phyloP scores from a whole-genome alignment of 2,329 filamentous ascomycete genomes.

The Magnaporthiopsis rhizophila region DNA sequence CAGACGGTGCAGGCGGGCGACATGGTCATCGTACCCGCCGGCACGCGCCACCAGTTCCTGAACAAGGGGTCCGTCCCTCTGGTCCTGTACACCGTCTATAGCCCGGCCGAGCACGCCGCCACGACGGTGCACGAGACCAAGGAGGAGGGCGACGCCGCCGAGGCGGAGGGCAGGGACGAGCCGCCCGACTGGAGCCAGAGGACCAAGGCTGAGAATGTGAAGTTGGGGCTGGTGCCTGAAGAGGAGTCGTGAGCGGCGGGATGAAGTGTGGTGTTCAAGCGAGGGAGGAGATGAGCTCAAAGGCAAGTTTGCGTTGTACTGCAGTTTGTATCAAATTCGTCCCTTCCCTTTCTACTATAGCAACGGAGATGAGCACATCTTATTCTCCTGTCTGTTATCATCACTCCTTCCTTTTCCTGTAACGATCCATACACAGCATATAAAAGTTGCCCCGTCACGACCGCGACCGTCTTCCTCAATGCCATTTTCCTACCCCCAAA shows the following conservation, averaged over 20 bases:
- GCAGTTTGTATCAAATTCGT: neutral
- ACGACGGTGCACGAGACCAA: conserved; percentile 55
- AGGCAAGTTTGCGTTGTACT: neutral
- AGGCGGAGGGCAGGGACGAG: conserved; percentile 53
- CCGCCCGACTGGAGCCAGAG: conserved; percentile 50
- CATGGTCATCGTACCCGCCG: conserved; percentile 46
- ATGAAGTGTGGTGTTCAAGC: neutral
- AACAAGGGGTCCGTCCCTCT: conserved; percentile 52
- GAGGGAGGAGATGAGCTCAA: neutral
- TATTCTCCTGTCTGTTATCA: no score
- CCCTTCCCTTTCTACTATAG: no score
- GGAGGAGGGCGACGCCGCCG: conserved; percentile 53
- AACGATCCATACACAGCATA: no score
- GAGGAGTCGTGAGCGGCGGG: neutral
- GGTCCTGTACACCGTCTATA: conserved; percentile 55
- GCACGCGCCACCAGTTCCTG: conserved; percentile 58
- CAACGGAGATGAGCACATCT: no score
- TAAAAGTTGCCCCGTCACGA: neutral
- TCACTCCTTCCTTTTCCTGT: no score
- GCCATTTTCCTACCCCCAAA: neutral
- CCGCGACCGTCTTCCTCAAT: neutral
- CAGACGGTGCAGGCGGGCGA: conserved; percentile 34
- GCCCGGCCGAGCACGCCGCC: conserved; percentile 53
- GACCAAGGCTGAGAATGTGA: conserved; percentile 51
- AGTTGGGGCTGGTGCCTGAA: conserved; percentile 39